Conservation (phyloP, 441 rosid species). For the Erodium texanum region DNA sequence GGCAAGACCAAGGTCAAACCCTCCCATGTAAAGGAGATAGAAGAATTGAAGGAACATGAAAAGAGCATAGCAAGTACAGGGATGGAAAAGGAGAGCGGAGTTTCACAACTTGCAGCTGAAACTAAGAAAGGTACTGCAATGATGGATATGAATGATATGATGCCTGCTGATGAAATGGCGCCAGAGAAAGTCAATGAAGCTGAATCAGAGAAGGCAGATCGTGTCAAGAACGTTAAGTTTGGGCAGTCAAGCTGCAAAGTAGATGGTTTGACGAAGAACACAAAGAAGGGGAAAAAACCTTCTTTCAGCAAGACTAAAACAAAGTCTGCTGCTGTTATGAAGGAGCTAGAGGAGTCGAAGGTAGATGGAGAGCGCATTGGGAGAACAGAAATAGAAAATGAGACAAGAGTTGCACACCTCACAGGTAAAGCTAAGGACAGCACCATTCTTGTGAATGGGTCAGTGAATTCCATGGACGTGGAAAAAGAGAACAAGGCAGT, state of each 20-base stretch:
- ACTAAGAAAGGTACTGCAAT: neutral
- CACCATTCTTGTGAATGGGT: conserved; percentile 14
- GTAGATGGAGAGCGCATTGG: conserved; percentile 13
- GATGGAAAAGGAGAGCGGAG: conserved; percentile 19
- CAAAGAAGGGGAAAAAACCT: conserved; percentile 17
- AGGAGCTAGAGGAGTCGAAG: conserved; percentile 13
- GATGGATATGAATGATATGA: conserved; percentile 9
- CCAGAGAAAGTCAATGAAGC: conserved; percentile 17
- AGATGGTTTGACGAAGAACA: conserved; percentile 16
- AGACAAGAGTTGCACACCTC: conserved; percentile 16
- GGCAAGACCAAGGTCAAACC: conserved; percentile 13
- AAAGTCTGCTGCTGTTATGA: conserved; percentile 19
- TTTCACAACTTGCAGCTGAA: neutral
- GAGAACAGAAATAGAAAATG: conserved; percentile 20
- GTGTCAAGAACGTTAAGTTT: conserved; percentile 14
- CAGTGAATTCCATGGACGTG: conserved; percentile 20
- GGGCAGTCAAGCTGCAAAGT: conserved; percentile 18
- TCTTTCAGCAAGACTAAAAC: conserved; percentile 20
- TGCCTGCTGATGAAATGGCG: conserved; percentile 20
- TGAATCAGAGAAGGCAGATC: conserved; percentile 15
- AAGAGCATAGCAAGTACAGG: conserved; percentile 11
- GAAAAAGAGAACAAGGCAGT: conserved; percentile 47
- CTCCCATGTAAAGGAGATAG: neutral
- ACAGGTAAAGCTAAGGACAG: conserved; percentile 20
- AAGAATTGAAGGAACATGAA: neutral